Base-by-base conservation (phyloP, 306 rosid genomes). In the Albizia julibrissin region DNA sequence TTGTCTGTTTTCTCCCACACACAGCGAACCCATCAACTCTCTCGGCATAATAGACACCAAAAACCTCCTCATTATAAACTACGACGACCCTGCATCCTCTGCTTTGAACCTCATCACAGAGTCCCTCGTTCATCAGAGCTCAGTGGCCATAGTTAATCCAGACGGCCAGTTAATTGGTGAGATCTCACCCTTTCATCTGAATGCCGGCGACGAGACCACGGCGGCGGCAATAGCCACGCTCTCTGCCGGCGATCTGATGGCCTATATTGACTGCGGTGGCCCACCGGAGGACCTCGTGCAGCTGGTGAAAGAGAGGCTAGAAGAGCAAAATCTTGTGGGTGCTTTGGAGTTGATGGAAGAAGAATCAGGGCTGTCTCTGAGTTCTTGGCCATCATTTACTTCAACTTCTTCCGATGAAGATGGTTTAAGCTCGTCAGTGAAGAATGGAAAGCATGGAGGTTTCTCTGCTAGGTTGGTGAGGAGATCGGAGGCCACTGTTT, bases 351-450 rank as follows among this genome's bases (percentile, higher is more conserved):
- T 89, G 50, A 77, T 90, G 39, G 92, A 86, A 14, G 98, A 91
- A 43, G 98, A 88, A 31, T 56, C 84, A 0, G 76, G 84, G 13
- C 72, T 86, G n/a, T 85, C 90, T 22, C 75, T 88, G n/a, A 84
- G 89, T 29, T 83, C 88, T 3, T 86, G 91, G 68, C 61, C 93
- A 2, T 91, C 92, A 8, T 94, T 88, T 8, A 88, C 86, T 43
- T 92, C 95, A 2, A 76, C 83, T 39, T 95, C 97, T 0, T 95
- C 99, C 0, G 99, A 93, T 6, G 99, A 95, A 8, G 99, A 95
- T 68, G 58, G 27, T 22, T 40, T 80, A n/a, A 76, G 86, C 69
- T 68, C 61, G 3, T 74, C 65, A 7, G 89, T 84, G 43, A 90
- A 83, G 92, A 85, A 83, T 42, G 86, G 92, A 66, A 90, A 84